Base-by-base conservation (phyloP, 176 grass and related monocot species). In the Eragrostis nindensis region DNA sequence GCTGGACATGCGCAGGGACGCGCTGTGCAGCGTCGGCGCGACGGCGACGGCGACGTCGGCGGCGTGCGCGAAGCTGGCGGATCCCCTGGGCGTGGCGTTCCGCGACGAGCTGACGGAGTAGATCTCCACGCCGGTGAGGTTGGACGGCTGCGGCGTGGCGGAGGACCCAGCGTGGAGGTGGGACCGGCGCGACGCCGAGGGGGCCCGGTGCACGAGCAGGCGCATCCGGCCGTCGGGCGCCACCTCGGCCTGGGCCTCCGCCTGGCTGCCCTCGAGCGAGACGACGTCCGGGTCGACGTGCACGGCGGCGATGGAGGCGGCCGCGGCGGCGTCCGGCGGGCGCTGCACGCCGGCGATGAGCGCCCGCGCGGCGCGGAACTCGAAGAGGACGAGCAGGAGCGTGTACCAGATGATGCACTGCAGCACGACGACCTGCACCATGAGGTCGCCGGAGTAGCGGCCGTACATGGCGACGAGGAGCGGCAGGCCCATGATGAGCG, bases 381-480 rank as follows among this genome's bases (percentile, higher is more conserved):
- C 90, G 83, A 84, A 90, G n/a, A 92, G 87, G 24, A 90, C 59
- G 5, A 92, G 80, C 18, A 92, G 83, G n/a, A 87, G 30, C 11
- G 90, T 87, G 90, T 87, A 92, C 90, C 87, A 92, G 9, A 92
- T 21, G 77, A 84, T 90, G 83, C 87, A 92, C 74, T 92, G 87
- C 42, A 92, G 90, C 71, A 92, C 84, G 72, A 87, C 75, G 45
- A 92, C 21, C 68, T 89, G 86, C n/a, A 92, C 83, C 86, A 89
- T 79, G 63, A 92, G 86, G 45, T 85, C 86, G 6, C 81, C 86
- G 10, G 74, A 63, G 83, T 89, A 83, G 8, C 1, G 25, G 2
- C 90, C 86, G 77, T 92, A 92, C 90, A 92, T 92, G 62, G 79
- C 83, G 38, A 83, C 63, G 59, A 92, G 70, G 50, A 92, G 86